phyloP scores from a whole-genome alignment of 305 asterid genomes.

The Solanum hybrid region DNA sequence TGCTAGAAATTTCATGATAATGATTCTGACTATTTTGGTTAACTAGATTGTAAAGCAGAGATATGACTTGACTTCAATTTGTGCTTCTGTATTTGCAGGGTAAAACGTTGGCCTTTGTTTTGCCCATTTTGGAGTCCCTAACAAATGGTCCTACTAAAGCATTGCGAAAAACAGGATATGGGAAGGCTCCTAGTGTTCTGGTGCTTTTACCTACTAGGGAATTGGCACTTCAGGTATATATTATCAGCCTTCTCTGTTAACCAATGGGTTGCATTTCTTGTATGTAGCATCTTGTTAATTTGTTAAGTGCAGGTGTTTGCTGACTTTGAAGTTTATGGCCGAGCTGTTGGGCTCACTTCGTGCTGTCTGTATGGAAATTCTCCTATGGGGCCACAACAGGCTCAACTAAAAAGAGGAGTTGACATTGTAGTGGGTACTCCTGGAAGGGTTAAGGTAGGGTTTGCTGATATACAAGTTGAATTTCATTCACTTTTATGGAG shows the following conservation, averaged over 20 bases:
- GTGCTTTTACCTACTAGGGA: constrained; percentile 96
- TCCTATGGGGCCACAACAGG: constrained; percentile 48
- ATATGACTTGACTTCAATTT: background rate
- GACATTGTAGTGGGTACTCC: constrained; percentile 85
- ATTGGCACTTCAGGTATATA: constrained; percentile 50
- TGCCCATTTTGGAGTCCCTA: constrained; percentile 88
- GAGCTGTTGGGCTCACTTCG: constrained; percentile 56
- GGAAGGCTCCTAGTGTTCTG: constrained; percentile 81
- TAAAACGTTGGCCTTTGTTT: constrained; percentile 87
- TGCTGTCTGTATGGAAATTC: constrained; percentile 89
- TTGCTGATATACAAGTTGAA: background rate
- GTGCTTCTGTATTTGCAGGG: constrained; percentile 37
- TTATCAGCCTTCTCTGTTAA: background rate
- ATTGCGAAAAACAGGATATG: constrained; percentile 63
- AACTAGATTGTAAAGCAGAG: background rate
- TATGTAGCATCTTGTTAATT: background rate
- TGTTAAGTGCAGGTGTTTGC: constrained; percentile 41
- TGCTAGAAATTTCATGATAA: background rate
- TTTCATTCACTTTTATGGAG: background rate
- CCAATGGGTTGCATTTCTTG: background rate
- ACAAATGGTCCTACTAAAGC: constrained; percentile 62
- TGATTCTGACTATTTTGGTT: background rate
- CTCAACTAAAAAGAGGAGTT: constrained; percentile 65
- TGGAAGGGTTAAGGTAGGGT: constrained; percentile 77
- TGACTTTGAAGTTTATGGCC: constrained; percentile 74